Conservation (phyloP, 306 rosid species). For the Lathyrus sativus region DNA sequence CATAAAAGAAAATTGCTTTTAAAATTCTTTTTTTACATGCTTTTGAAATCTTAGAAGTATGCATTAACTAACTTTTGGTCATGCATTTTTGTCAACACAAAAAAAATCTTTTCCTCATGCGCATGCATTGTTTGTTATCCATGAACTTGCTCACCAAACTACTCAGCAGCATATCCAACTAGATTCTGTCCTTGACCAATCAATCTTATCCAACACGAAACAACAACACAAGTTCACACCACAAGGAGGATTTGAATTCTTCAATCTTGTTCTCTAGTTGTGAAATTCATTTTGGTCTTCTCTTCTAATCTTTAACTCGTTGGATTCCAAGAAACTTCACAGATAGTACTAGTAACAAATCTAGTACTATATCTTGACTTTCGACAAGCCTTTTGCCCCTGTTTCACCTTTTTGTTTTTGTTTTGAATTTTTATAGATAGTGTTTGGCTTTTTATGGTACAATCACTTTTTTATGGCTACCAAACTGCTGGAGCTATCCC, state of each 20-base stretch:
- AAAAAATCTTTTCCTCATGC: background rate
- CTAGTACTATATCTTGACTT: conserved; percentile 12
- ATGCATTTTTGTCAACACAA: too few relatives aligned
- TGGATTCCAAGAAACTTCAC: conserved; percentile 34
- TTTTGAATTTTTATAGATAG: background rate
- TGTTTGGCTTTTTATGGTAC: conserved; percentile 41
- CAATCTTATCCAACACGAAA: conserved; percentile 17
- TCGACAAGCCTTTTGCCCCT: conserved; percentile 21
- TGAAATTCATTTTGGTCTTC: conserved; percentile 30
- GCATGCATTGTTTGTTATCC: conserved; percentile 26
- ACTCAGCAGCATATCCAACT: conserved; percentile 24
- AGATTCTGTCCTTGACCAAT: conserved; percentile 38
- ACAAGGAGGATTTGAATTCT: background rate
- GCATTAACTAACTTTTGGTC: too few relatives aligned
- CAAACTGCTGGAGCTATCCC: conserved; percentile 50
- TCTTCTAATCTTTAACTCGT: background rate
- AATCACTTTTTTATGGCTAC: conserved; percentile 36
- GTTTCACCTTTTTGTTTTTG: background rate
- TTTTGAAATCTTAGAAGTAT: too few relatives aligned
- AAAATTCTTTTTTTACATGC: too few relatives aligned
- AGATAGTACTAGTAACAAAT: background rate
- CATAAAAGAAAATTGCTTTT: too few relatives aligned
- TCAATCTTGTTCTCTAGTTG: conserved; percentile 3
- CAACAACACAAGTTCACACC: conserved; percentile 12
- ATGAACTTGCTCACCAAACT: conserved; percentile 15